These are phyloP conservation scores for Aspergillus brasiliensis DNA, from an alignment of 2,329 filamentous ascomycete genomes.

Conservation along the genomic window DNA sequence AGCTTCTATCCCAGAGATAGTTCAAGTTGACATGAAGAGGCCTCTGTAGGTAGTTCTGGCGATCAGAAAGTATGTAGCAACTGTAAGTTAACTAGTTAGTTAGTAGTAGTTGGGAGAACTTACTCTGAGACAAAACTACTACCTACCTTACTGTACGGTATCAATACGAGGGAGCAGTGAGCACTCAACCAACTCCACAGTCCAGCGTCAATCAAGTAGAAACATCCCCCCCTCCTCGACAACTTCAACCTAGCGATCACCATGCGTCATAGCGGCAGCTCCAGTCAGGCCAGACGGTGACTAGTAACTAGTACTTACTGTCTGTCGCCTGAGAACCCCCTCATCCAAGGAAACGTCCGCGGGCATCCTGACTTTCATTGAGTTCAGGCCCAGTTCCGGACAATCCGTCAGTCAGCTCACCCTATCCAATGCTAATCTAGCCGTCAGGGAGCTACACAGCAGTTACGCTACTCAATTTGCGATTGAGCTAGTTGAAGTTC, in stretches of 20 bases:
- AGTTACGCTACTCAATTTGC: background rate
- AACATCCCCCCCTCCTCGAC: background rate
- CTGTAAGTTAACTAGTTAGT: no score
- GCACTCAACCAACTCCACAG: no score
- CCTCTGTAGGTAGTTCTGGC: no score
- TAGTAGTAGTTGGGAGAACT: no score
- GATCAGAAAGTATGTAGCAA: no score
- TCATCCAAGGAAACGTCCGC: background rate
- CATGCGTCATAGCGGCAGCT: slow-evolving; percentile 8
- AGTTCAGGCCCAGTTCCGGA: slow-evolving; percentile 1
- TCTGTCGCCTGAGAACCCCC: background rate
- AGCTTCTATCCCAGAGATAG: no score
- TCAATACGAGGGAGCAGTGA: no score
- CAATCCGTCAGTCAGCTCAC: background rate
- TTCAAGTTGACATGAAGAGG: no score
- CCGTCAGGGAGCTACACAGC: background rate
- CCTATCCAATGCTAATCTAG: background rate
- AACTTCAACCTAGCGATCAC: background rate
- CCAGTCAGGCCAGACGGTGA: background rate
- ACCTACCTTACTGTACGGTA: no score
- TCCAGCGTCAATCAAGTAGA: no score
- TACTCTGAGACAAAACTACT: no score
- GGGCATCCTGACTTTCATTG: background rate
- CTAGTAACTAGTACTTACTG: no score
- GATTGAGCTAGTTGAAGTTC: slow-evolving; percentile 2